Conservation (phyloP, 1,284 basidiomycete species). For the Erythrobasidium hasegawianum region DNA sequence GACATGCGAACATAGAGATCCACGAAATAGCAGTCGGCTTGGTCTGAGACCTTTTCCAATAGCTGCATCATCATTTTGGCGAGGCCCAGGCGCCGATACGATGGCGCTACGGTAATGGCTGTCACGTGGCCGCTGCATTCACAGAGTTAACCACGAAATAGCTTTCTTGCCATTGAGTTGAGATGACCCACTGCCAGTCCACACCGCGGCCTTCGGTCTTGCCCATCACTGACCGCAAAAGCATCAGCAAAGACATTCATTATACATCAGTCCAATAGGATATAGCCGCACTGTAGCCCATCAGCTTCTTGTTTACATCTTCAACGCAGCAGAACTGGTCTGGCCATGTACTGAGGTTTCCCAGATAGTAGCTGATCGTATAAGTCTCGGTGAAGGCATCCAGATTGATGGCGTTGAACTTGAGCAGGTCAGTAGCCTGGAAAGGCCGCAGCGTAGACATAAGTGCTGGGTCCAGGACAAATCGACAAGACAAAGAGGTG, state of each 20-base stretch:
- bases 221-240: constrained; percentile 62
- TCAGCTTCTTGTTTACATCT: constrained; percentile 69
- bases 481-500: neutral
- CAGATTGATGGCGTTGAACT: constrained; percentile 88
- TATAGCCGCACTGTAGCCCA: constrained; percentile 67
- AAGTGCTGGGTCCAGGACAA: neutral
- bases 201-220: constrained; percentile 70
- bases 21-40: constrained; percentile 69
- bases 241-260: constrained; percentile 49
- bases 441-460: constrained; percentile 83
- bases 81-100: constrained; percentile 77
- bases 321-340: constrained; percentile 78
- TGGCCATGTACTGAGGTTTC: constrained; percentile 81
- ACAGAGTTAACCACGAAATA: neutral
- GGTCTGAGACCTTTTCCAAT: constrained; percentile 75
- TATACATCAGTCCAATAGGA: too few species aligned
- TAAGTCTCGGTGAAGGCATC: constrained; percentile 95
- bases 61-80: constrained; percentile 75
- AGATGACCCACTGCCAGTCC: constrained; percentile 62
- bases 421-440: constrained; percentile 79
- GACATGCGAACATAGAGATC: constrained; percentile 84
- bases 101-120: constrained; percentile 82
- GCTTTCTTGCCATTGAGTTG: constrained; percentile 43
- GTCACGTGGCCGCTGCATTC: constrained; percentile 68
- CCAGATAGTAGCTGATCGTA: constrained; percentile 77